phyloP scores from a whole-genome alignment of 495 filamentous ascomycete species.

The Penicillium paxilli region DNA sequence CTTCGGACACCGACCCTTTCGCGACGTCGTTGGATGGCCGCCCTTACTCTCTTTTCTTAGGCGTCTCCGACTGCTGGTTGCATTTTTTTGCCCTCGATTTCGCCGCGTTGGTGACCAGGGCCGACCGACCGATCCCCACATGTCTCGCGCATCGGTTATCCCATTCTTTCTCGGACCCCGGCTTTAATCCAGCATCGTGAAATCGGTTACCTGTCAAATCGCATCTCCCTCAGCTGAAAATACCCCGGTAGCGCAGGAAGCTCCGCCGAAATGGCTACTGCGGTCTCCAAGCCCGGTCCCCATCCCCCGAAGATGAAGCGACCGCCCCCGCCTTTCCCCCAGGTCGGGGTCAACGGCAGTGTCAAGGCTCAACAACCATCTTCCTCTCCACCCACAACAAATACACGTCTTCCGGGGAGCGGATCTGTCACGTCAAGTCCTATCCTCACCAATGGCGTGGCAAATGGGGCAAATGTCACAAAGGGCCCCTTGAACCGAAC shows the following conservation, averaged over 20 bases:
- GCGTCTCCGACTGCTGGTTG: constrained; percentile 21
- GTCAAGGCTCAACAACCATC: constrained; percentile 62
- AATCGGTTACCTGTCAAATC: constrained; percentile 28
- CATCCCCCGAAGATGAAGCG: constrained; percentile 71
- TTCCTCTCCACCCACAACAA: constrained; percentile 64
- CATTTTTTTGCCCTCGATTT: constrained; percentile 25
- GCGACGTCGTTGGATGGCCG: constrained; percentile 32
- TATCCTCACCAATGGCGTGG: constrained; percentile 47
- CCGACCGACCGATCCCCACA: constrained; percentile 49
- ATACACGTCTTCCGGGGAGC: constrained; percentile 59
- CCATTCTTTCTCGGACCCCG: constrained; percentile 42
- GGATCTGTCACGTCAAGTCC: constrained; percentile 34
- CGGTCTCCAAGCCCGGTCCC: constrained; percentile 55
- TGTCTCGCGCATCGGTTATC: constrained; percentile 51
- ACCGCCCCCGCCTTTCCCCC: constrained; percentile 65
- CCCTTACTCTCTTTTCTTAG: constrained; percentile 21
- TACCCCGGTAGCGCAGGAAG: constrained; percentile 21
- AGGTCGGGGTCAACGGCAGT: constrained; percentile 63
- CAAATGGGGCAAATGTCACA: constrained; percentile 29
- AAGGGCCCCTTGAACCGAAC: constrained; percentile 52
- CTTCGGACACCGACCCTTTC: constrained; percentile 17
- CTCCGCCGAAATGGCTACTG: constrained; percentile 49
- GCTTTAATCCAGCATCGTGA: constrained; percentile 29
- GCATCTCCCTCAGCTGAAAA: constrained; percentile 19
- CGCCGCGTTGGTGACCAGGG: constrained; percentile 33